Evolutionary conservation across 1,139 yeast species (phyloP), one percentile per base, ranked within the genome.

Genomic region (Pneumocystis oryctolagi): DNA sequence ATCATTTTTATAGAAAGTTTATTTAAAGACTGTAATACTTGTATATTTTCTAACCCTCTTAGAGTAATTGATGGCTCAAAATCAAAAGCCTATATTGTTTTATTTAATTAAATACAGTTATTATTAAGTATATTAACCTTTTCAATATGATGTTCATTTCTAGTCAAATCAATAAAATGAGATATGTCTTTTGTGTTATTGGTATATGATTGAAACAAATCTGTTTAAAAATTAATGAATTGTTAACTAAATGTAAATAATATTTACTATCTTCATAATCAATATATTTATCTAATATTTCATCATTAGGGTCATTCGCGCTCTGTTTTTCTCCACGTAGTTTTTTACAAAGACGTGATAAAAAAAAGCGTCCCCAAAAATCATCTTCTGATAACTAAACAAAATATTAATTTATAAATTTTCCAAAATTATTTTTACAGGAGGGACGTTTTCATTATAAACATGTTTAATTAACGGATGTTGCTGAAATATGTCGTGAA

Each of bases 321-420:
- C 84, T 82, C 63, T 89, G 81, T 68, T 84, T 84, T 71, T 92
- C 98, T 65, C 99, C 98, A 71, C 96, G 80, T 58, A 92, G 77
- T 70, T 92, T 82, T 69, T 97, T 79, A 71, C 90, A 92, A 65
- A 92, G 75, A 69, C 89, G 85, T 1, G 97, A 89, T 69, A 88
- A 84, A 77, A 92, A 92, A 71, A 92, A 94, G 66, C 97, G 78
- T n/a, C 95, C 87, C 98, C 99, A 92, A 69, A 92, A 92, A 70
- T 87, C 95, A 53, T 94, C 92, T 72, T 90, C 97, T 62, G 82
- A 80, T 32, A 59, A 37, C 47, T 59, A 37, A 53, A 59, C 20
- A 5, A 42, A 47, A 39, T 20, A 14, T 25, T 59, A 35, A 34
- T 55, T 37, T 16, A 16, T 5, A 14, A 20, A 2, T 35, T 66